Base-by-base conservation (phyloP, 176 grass and related monocot genomes). In the Carex parvula region DNA sequence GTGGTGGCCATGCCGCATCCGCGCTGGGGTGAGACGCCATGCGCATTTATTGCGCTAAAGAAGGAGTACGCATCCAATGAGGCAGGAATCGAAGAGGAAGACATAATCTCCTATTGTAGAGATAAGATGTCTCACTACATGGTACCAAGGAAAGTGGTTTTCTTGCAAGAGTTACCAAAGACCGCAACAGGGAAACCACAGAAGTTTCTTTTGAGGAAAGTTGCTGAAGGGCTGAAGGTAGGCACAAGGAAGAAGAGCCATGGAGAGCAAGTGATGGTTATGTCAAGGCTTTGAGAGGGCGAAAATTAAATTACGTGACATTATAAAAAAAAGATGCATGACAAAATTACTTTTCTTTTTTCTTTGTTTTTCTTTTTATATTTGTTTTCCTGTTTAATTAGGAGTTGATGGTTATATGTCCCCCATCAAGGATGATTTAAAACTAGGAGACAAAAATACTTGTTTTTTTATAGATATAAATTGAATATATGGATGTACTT, bases 61-160 rank as follows among this genome's bases (percentile, higher is more conserved):
- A 81, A 76, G 60, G 89, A 87, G 29, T 88, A 88, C 26, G 52
- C 50, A 60, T 56, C 50, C 57, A 70, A 33, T 9, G 84, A 81
- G 12, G 52, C 7, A 16, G 70, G 53, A 53, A 81, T 94, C 14
- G 67, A 39, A 24, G 92, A 91, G 60, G 83, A 87, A 44, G 92
- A 91, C 64, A 70, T 94, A 9, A 75, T 91, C 2, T 55, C 70
- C 9, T 90, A 91, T 72, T 94, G 92, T 67, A 84, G 87, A 82
- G 68, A 74, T 46, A 87, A 37, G 73, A 71, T 94, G 52, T 76
- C 92, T 8, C 77, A 65, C 50, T 94, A 80, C 87, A 91, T 91
- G 92, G 92, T 89, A 21, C 92, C 89, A 0, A 85, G 79, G 87
- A 89, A 89, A 77, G 92, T 94, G 32, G 89, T 94, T 53, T 91